Percentiles rank a stretch among this genome's conserved stretches.
Evolutionary conservation across 495 filamentous ascomycete species (phyloP).

Genomic region (Podospora anserina): DNA sequence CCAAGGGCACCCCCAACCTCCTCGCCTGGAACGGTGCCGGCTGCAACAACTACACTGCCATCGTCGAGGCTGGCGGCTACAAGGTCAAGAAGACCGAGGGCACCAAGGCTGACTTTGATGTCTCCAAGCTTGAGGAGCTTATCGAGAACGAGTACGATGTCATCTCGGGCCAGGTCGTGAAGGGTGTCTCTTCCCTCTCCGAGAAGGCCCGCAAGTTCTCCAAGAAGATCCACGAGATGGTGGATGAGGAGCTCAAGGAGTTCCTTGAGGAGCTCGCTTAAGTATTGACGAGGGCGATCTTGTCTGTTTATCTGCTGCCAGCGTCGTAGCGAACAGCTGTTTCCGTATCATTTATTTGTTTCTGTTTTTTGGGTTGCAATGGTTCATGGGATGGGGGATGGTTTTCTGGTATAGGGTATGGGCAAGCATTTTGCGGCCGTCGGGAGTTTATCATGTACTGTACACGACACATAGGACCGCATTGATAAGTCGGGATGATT

Average conservation of each 20-base stretch:
- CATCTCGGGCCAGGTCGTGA: slow-evolving; percentile 52
- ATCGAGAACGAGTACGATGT: slow-evolving; percentile 58
- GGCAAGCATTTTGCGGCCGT: slow-evolving; percentile 25
- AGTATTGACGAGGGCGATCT: slow-evolving; percentile 13
- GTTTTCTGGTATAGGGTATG: slow-evolving; percentile 29
- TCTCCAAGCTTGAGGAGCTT: slow-evolving; percentile 57
- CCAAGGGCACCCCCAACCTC: slow-evolving; percentile 73
- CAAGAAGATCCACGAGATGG: slow-evolving; percentile 52
- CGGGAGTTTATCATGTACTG: slow-evolving; percentile 39
- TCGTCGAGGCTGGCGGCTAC: slow-evolving; percentile 69
- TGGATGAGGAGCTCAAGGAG: slow-evolving; percentile 65
- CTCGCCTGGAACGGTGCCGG: slow-evolving; percentile 99
- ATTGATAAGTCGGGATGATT: slow-evolving; percentile 15
- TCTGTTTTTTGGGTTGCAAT: slow-evolving; percentile 16
- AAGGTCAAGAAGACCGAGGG: slow-evolving; percentile 36
- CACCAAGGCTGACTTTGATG: slow-evolving; percentile 26
- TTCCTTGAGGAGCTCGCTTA: slow-evolving; percentile 61
- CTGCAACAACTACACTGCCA: slow-evolving; percentile 81
- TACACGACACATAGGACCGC: slow-evolving; percentile 33
- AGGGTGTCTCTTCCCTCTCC: slow-evolving; percentile 43
- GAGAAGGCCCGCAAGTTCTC: slow-evolving; percentile 49
- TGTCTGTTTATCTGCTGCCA: neutral
- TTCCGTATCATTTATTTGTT: slow-evolving; percentile 7
- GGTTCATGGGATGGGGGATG: slow-evolving; percentile 25
- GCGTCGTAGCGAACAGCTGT: slow-evolving; percentile 17